phyloP scores from a whole-genome alignment of 148 eudicot species.

The Chenopodium suecicum region DNA sequence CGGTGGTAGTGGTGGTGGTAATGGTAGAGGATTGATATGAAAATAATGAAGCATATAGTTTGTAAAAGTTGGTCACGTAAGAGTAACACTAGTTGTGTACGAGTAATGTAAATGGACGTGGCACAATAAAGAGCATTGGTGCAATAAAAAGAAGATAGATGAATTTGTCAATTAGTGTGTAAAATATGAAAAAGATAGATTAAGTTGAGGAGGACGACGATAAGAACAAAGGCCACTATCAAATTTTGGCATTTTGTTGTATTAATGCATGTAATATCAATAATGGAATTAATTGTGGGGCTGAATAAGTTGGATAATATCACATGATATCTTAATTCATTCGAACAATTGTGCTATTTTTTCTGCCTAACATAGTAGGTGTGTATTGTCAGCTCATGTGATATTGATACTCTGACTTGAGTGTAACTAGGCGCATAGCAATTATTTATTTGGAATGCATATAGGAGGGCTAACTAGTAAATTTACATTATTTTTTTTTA shows the following conservation, averaged over 20 bases:
- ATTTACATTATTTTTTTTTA: too few relatives aligned
- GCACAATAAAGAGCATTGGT: slow-evolving; percentile 14
- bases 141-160: background rate
- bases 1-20: background rate
- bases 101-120: slow-evolving; percentile 12
- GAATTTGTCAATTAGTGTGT: slow-evolving; percentile 8
- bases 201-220: background rate
- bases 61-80: background rate
- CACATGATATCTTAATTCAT: background rate
- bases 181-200: slow-evolving; percentile 2
- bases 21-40: background rate
- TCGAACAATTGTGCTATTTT: background rate
- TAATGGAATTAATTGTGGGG: slow-evolving; percentile 5
- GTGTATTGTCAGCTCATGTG: background rate
- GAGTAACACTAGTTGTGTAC: background rate
- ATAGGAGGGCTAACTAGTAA: too few relatives aligned
- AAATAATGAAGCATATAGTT: background rate
- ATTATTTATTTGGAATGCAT: too few relatives aligned
- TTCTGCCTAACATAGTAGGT: background rate
- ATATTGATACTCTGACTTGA: too few relatives aligned
- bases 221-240: slow-evolving; percentile 2
- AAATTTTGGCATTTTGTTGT: background rate
- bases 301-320: background rate
- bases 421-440: too few relatives aligned
- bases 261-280: background rate